These are phyloP conservation scores for Exophiala sp. DNA, from an alignment of 2,329 filamentous ascomycete species.

Conservation along the genomic window DNA sequence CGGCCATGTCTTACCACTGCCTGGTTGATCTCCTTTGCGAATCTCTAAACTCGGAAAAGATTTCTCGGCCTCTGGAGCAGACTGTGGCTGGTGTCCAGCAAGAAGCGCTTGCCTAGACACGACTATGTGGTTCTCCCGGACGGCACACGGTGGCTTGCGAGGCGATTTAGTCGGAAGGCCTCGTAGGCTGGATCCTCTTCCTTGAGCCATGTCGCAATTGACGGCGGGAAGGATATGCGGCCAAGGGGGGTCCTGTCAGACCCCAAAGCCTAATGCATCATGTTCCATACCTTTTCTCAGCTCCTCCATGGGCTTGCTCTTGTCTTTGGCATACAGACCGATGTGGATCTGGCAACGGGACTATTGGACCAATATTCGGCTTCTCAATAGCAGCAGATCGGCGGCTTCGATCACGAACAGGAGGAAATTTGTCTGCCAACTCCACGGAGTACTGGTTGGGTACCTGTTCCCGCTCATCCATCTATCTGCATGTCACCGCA, in stretches of 20 bases:
- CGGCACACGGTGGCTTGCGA: conserved; percentile 7
- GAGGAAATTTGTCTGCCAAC: conserved; percentile 23
- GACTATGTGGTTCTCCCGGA: conserved; percentile 23
- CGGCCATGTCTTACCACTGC: neutral
- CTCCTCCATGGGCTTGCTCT: conserved; percentile 22
- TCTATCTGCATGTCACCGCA: conserved; percentile 6
- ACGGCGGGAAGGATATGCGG: conserved; percentile 21
- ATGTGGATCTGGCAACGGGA: conserved; percentile 19
- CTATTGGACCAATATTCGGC: conserved; percentile 25
- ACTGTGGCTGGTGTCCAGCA: conserved; percentile 23
- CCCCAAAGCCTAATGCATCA: conserved; percentile 21
- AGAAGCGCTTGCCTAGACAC: conserved; percentile 23
- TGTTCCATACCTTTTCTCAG: conserved; percentile 13
- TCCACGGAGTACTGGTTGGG: neutral
- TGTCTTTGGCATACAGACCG: conserved; percentile 15
- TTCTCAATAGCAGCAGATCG: conserved; percentile 25
- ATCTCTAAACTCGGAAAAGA: neutral
- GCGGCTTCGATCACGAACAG: conserved; percentile 21
- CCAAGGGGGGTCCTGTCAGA: conserved; percentile 24
- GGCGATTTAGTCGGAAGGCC: conserved; percentile 6
- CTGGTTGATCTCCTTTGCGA: neutral
- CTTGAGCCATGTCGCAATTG: conserved; percentile 24
- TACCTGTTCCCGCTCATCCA: conserved; percentile 7
- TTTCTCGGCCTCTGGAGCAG: conserved; percentile 4
- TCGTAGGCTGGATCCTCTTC: neutral